These are phyloP conservation scores for Fusarium albosuccineum DNA, from an alignment of 2,329 filamentous ascomycete species.

Conservation along the genomic window DNA sequence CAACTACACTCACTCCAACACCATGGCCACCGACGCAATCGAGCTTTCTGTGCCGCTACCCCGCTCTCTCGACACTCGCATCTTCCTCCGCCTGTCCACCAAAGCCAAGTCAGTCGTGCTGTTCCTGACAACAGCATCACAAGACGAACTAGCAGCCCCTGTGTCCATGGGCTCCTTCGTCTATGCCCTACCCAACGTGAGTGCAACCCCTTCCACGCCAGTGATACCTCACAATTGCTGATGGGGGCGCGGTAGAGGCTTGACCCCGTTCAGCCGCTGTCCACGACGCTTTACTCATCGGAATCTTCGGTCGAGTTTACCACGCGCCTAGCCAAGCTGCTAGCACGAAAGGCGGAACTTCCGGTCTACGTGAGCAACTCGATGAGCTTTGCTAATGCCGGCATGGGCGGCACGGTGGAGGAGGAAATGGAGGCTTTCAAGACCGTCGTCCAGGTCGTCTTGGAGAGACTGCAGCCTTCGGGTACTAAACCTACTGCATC, in stretches of 20 bases:
- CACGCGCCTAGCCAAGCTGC: constrained; percentile 83
- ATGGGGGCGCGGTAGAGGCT: constrained; percentile 56
- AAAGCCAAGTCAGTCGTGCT: constrained; percentile 69
- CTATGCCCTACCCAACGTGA: constrained; percentile 91
- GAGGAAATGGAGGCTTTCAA: constrained; percentile 94
- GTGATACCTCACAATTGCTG: constrained; percentile 28
- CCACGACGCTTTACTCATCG: constrained; percentile 82
- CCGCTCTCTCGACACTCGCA: constrained; percentile 69
- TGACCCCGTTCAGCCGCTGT: constrained; percentile 73
- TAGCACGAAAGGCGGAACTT: constrained; percentile 78
- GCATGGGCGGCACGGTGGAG: constrained; percentile 84
- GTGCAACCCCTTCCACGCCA: constrained; percentile 37
- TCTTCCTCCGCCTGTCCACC: constrained; percentile 71
- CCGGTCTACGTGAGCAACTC: constrained; percentile 95
- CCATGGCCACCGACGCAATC: constrained; percentile 44
- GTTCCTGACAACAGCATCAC: constrained; percentile 71
- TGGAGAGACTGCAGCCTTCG: constrained; percentile 46
- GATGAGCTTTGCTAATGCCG: constrained; percentile 79
- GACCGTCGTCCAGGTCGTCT: constrained; percentile 77
- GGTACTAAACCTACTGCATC: constrained; percentile 20
- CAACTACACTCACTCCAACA: background rate
- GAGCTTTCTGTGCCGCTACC: constrained; percentile 73
- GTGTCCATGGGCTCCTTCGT: constrained; percentile 87
- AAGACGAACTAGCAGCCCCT: constrained; percentile 63
- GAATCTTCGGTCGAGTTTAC: constrained; percentile 88